phyloP scores from a whole-genome alignment of 257 asterid species.

The Nicotiana sylvestris region DNA sequence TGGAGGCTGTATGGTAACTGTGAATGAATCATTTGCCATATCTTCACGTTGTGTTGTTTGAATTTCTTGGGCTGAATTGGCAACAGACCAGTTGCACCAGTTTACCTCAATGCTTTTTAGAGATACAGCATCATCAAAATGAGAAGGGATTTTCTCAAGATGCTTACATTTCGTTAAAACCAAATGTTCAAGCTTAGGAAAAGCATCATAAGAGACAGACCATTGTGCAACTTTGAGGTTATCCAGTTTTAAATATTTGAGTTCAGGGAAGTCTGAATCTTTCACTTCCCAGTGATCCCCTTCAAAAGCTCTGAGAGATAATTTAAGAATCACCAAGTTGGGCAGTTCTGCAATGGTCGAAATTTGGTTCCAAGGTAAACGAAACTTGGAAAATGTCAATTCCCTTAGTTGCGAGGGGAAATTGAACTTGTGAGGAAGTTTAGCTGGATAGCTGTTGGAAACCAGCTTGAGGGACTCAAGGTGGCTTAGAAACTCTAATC shows the following conservation, averaged over 20 bases:
- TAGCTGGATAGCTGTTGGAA: constrained; percentile 7
- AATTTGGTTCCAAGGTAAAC: constrained; percentile 11
- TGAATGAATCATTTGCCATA: neutral
- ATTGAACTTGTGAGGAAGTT: constrained; percentile 7
- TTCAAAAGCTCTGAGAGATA: constrained; percentile 10
- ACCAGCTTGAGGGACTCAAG: constrained; percentile 15
- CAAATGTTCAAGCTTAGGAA: neutral
- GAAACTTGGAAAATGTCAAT: constrained; percentile 2
- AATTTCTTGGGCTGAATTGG: neutral
- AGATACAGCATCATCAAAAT: neutral
- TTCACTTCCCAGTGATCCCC: constrained; percentile 8
- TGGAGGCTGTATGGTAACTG: neutral
- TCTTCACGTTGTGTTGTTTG: neutral
- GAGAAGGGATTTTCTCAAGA: neutral
- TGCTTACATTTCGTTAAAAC: neutral
- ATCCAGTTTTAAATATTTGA: neutral
- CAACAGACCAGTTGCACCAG: neutral
- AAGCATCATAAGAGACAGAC: neutral
- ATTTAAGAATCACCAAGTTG: constrained; percentile 7
- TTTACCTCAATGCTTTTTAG: neutral
- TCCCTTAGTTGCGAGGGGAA: neutral
- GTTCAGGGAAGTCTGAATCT: constrained; percentile 6
- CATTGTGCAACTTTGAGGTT: neutral
- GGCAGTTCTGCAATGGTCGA: neutral
- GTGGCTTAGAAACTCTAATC: neutral